These are phyloP conservation scores for Trypanosoma scelopori DNA, from an alignment of 208 protist genomes.

Conservation along the genomic window DNA sequence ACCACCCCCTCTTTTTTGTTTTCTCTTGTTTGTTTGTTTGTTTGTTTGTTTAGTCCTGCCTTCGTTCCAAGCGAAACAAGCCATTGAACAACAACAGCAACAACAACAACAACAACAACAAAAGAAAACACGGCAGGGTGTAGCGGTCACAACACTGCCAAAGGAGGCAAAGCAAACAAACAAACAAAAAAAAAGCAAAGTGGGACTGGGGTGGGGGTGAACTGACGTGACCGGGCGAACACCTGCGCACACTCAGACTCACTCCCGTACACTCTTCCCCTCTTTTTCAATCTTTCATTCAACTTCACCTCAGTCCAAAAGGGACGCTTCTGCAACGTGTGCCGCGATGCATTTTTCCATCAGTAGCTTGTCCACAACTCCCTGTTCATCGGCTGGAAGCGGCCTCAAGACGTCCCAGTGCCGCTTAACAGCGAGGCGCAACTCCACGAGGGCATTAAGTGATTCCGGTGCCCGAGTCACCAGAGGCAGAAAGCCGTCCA, in stretches of 20 bases:
- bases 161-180: no score
- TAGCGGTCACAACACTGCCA: no score
- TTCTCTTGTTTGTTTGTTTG: no score
- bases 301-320: constrained; percentile 15
- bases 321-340: constrained; percentile 15
- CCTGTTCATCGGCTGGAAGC: constrained; percentile 10
- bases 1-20: no score
- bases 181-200: constrained; percentile 4
- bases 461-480: constrained; percentile 20
- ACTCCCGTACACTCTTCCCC: constrained; percentile 6
- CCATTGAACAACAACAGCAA: no score
- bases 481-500: constrained; percentile 29
- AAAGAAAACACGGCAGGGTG: no score
- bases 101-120: no score
- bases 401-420: constrained; percentile 22
- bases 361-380: constrained; percentile 17
- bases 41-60: no score
- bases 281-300: background rate
- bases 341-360: constrained; percentile 10
- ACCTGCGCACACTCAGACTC: background rate
- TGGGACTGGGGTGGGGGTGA: constrained; percentile 18
- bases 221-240: constrained; percentile 2
- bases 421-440: constrained; percentile 4
- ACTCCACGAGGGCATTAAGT: constrained; percentile 7
- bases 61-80: no score